Percentiles rank a stretch among this genome's conserved stretches.
These are phyloP conservation scores for Aspergillus taichungensis DNA, from an alignment of 495 filamentous ascomycete species.

Conservation along the genomic window DNA sequence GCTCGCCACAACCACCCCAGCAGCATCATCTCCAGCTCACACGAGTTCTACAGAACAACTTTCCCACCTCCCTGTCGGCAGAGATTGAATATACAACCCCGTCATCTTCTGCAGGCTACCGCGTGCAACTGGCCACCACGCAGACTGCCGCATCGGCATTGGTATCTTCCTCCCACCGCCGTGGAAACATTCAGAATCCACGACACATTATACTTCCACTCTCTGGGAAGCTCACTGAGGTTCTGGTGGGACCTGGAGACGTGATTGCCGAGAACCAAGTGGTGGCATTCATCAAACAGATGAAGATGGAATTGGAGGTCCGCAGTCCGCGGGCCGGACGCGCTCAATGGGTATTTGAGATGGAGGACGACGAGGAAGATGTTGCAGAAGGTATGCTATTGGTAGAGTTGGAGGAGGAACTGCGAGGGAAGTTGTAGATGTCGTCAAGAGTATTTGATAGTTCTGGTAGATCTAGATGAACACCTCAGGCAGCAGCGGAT, in stretches of 20 bases:
- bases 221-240: slow-evolving; percentile 49
- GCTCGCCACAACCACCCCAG: slow-evolving; percentile 5
- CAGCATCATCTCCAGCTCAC: slow-evolving; percentile 43
- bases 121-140: slow-evolving; percentile 38
- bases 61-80: slow-evolving; percentile 44
- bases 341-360: slow-evolving; percentile 47
- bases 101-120: slow-evolving; percentile 27
- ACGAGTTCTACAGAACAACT: slow-evolving; percentile 48
- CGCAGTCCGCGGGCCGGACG: slow-evolving; percentile 38
- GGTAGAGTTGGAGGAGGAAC: slow-evolving; percentile 40
- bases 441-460: not conserved
- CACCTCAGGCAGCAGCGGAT: not conserved
- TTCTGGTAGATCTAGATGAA: not conserved
- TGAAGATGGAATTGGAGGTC: slow-evolving; percentile 62
- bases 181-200: slow-evolving; percentile 41
- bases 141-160: slow-evolving; percentile 39
- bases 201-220: slow-evolving; percentile 50
- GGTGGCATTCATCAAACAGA: slow-evolving; percentile 55
- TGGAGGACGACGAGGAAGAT: slow-evolving; percentile 49
- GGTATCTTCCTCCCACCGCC: slow-evolving; percentile 38
- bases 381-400: slow-evolving; percentile 49
- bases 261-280: slow-evolving; percentile 42
- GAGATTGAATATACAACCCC: slow-evolving; percentile 47
- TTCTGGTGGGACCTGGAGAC: slow-evolving; percentile 47
- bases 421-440: slow-evolving; percentile 21